phyloP scores from a whole-genome alignment of 306 rosid species.

The Lupinus albus region DNA sequence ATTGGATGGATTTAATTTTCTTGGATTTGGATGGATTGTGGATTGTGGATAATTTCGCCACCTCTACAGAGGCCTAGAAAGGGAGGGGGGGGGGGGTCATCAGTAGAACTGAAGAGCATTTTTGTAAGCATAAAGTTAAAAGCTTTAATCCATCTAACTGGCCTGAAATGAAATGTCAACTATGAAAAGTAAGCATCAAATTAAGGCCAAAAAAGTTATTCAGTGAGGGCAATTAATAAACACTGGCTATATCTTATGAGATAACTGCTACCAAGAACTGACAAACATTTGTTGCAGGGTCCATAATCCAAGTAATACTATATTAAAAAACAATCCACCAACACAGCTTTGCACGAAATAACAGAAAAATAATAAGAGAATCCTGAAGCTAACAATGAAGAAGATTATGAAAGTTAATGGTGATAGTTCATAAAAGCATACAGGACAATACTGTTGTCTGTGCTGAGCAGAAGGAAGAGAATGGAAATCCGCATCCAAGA shows the following conservation, averaged over 20 bases:
- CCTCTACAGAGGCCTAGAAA: constrained; percentile 17
- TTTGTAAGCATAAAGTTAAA: background rate
- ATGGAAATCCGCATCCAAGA: constrained; percentile 98
- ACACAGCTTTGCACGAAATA: constrained; percentile 17
- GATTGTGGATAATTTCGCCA: too few species aligned
- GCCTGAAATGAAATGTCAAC: constrained; percentile 12
- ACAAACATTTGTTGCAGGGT: constrained; percentile 12
- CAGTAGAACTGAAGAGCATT: constrained; percentile 10
- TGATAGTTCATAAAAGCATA: constrained; percentile 55
- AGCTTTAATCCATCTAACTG: background rate
- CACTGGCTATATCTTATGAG: constrained; percentile 2
- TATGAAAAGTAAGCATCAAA: constrained; percentile 11
- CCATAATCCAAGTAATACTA: constrained; percentile 15
- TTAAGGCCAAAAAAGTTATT: constrained; percentile 20
- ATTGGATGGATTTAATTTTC: too few species aligned
- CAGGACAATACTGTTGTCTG: constrained; percentile 98
- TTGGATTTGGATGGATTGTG: too few species aligned
- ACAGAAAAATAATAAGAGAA: constrained; percentile 22
- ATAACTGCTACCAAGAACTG: background rate
- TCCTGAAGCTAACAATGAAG: constrained; percentile 13
- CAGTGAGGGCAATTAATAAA: constrained; percentile 21
- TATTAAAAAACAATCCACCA: constrained; percentile 21
- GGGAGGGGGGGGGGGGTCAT: constrained; percentile 8
- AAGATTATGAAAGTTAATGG: constrained; percentile 27
- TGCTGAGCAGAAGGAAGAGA: constrained; percentile 93